phyloP scores from a whole-genome alignment of 768 basidiomycete genomes.

The Boletus rex-veris region DNA sequence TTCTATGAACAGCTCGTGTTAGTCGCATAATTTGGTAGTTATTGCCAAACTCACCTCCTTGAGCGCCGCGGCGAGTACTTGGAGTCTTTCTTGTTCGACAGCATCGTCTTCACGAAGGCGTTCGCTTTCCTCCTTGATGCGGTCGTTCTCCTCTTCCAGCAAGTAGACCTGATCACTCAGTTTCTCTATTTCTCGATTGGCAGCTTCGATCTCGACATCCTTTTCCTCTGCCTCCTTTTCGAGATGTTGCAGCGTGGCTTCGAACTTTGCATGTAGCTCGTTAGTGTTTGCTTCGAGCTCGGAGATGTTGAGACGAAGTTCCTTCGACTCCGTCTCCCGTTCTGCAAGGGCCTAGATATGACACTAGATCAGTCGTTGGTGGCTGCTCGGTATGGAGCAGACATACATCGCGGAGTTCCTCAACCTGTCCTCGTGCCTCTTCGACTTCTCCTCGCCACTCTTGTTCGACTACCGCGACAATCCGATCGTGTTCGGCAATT shows the following conservation, averaged over 20 bases:
- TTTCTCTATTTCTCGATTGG: slow-evolving; percentile 75
- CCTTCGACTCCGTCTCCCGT: slow-evolving; percentile 74
- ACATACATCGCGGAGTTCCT: slow-evolving; percentile 73
- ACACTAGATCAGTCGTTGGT: background rate
- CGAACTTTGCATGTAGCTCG: slow-evolving; percentile 71
- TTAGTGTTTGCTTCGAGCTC: slow-evolving; percentile 72
- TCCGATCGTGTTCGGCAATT: slow-evolving; percentile 66
- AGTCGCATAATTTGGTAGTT: background rate
- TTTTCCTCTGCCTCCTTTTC: slow-evolving; percentile 77
- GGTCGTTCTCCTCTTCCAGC: slow-evolving; percentile 84
- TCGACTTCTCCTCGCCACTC: slow-evolving; percentile 90
- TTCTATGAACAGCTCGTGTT: slow-evolving; percentile 46
- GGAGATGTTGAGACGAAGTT: slow-evolving; percentile 66
- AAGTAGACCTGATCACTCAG: slow-evolving; percentile 78
- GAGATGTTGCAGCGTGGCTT: slow-evolving; percentile 69
- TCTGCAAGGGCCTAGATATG: slow-evolving; percentile 62
- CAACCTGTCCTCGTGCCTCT: slow-evolving; percentile 71
- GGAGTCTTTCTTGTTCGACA: slow-evolving; percentile 65
- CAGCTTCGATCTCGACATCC: slow-evolving; percentile 69
- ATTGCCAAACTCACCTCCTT: slow-evolving; percentile 61
- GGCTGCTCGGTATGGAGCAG: background rate
- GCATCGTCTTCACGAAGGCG: slow-evolving; percentile 67
- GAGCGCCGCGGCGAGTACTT: slow-evolving; percentile 64
- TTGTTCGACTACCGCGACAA: slow-evolving; percentile 70
- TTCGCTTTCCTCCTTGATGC: slow-evolving; percentile 67